These are phyloP conservation scores for Corchorus capsularis DNA, from an alignment of 345 rosid species.

Conservation along the genomic window DNA sequence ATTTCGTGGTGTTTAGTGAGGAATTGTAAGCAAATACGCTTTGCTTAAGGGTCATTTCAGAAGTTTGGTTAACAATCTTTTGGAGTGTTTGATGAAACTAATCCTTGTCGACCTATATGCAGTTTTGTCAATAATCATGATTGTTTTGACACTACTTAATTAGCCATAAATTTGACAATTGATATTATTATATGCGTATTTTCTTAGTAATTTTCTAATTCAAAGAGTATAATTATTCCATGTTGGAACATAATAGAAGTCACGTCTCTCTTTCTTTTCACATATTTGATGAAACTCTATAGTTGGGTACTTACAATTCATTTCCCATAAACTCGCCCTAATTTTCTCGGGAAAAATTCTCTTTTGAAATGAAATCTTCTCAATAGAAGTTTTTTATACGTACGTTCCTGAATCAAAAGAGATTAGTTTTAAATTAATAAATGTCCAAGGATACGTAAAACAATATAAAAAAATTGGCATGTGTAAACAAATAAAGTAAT, in stretches of 20 bases:
- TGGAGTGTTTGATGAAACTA: background rate
- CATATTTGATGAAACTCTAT: background rate
- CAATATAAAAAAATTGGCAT: too few relatives aligned
- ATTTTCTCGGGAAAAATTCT: too few relatives aligned
- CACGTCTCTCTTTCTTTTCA: background rate
- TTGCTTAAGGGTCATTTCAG: constrained; percentile 1
- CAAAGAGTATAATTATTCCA: background rate
- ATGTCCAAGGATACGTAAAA: too few relatives aligned
- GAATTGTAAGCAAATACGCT: background rate
- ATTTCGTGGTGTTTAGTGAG: background rate
- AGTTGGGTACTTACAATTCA: too few relatives aligned
- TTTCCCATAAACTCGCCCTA: too few relatives aligned
- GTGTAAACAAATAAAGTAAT: too few relatives aligned
- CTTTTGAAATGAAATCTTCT: too few relatives aligned
- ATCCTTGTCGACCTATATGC: too few relatives aligned
- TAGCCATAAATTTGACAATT: background rate
- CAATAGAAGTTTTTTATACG: too few relatives aligned
- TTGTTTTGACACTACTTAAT: background rate
- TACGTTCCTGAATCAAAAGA: too few relatives aligned
- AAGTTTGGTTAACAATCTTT: background rate
- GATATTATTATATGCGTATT: background rate
- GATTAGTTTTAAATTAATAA: too few relatives aligned
- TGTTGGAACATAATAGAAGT: background rate
- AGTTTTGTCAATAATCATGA: background rate
- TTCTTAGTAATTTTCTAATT: background rate